These are phyloP conservation scores for Phyllosticta paracitricarpa DNA, from an alignment of 2,329 filamentous ascomycete genomes.

Conservation along the genomic window DNA sequence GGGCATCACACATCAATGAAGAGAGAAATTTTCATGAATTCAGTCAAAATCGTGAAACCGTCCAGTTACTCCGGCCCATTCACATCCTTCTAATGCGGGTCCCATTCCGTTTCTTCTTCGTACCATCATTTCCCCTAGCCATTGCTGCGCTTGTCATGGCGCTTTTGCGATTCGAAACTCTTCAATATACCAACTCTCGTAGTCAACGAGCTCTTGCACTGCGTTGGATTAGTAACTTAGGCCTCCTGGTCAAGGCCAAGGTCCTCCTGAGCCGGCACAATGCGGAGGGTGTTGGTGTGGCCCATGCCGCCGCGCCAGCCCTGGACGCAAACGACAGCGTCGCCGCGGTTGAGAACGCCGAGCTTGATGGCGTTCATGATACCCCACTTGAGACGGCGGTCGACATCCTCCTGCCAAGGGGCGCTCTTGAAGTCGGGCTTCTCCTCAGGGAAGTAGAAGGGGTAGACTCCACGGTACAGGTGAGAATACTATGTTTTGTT, in stretches of 20 bases:
- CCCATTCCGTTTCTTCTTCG: not conserved
- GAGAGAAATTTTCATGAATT: not conserved
- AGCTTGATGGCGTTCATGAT: conserved; percentile 80
- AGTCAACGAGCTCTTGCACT: not conserved
- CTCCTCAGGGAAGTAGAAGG: conserved; percentile 83
- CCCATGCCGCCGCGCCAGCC: conserved; percentile 89
- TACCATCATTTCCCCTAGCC: not conserved
- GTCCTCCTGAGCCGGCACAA: conserved; percentile 41
- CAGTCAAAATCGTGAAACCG: not conserved
- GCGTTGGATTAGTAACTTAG: conserved; percentile 15
- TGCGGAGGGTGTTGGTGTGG: conserved; percentile 69
- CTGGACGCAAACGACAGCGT: conserved; percentile 74
- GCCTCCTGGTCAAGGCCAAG: conserved; percentile 40
- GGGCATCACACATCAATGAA: not conserved
- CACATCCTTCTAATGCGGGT: not conserved
- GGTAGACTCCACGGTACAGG: conserved; percentile 95
- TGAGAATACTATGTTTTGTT: conserved; percentile 58
- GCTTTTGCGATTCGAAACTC: not conserved
- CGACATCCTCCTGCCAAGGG: conserved; percentile 99
- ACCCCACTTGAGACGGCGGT: conserved; percentile 95
- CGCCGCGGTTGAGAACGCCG: conserved; percentile 60
- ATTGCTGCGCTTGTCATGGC: not conserved
- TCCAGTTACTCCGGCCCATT: not conserved
- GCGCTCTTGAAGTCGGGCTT: conserved; percentile 91
- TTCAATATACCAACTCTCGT: not conserved